Base-by-base conservation (phyloP, 345 rosid genomes). In the Carallia brachiata region DNA sequence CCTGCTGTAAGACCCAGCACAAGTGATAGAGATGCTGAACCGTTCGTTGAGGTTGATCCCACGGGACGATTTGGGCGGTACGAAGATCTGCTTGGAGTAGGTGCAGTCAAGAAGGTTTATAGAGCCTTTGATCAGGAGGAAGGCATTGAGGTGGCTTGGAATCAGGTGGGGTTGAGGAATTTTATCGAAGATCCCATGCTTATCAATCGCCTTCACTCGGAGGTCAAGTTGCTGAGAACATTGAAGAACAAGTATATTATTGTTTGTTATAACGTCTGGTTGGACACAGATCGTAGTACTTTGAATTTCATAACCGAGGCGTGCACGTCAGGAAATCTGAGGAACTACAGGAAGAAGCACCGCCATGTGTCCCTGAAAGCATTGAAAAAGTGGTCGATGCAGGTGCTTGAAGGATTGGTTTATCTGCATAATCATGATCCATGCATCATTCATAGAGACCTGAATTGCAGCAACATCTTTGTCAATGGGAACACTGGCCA, bases 81-180 rank as follows among this genome's bases (percentile, higher is more conserved):
- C 40, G 55, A 48, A 6, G 87, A 88, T 71, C 76, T 88, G 52
- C 87, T 88, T 1, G 90, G 92, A 59, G 77, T 73, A 17, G 92
- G 92, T 66, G 87, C 90, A 0, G 88, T 86, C 64, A 88, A 88
- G 81, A 88, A 84, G 75, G 92, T 88, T 36, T 88, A 88, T 36
- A 79, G 92, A 61, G 92, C 86, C 23, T 88, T 88, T 59, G 90
- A 88, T 74, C 88, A 88, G 72, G 89, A 84, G 77, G 93, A 88
- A 83, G 90, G 90, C 8, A 86, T 82, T 30, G 90, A 88, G 78
- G 93, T 88, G 71, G 93, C 90, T 2, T 88, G 93, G 93, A 88
- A 88, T 75, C 90, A 83, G 75, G 93, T 86, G 55, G 80, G 81
- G 53, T 67, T 88, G 77, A 73, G 83, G 50, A 79, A 77, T 32